Base-by-base conservation (phyloP, 441 rosid species). In the Jatropha multifida region DNA sequence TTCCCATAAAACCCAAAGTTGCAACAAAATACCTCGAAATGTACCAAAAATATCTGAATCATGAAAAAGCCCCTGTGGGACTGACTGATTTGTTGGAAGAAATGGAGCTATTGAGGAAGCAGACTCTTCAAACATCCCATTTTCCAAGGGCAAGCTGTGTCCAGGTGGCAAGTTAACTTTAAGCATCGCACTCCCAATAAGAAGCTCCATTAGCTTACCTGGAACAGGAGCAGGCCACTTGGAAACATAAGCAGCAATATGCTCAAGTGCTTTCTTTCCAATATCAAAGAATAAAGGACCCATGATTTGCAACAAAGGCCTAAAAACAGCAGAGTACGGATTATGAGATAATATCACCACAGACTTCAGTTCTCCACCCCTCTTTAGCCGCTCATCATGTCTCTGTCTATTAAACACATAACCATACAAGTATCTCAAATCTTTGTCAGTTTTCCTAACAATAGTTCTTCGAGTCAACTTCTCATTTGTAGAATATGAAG, bases 281-380 rank as follows among this genome's bases (percentile, higher is more conserved):
- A 88, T 80, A 68, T 94, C 97, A 14, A 96, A 96, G 80, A 86
- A 96, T 78, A 92, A 82, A 72, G 99, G 98, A 80, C 97, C 99
- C 89, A 94, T 87, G 77, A 96, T 96, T 78, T 94, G 99, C 59
- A 96, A 78, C 89, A 96, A 85, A 13, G 97, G 98, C 73, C 94
- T 89, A 77, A 96, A 96, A 56, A 94, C 97, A 77, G 87, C 85
- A 2, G 96, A 92, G 82, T 81, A 92, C 68, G 99, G 99, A 56
- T 79, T 70, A 65, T 87, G 90, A 14, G 99, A 96, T 76, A 96
- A 82, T 78, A 96, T 92, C 79, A 96, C 98, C 15, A 96, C 91
- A 66, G 98, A 96, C 65, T 91, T 96, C 73, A 94, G 99, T 65
- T 96, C 99, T 76, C 99, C 99, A 5, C 99, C 99, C 27, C 99